A percentile compares a stretch with the other conserved stretches of the same genome.
phyloP scores from a whole-genome alignment of 176 grass and related monocot species.

The Aechmea fasciata region DNA sequence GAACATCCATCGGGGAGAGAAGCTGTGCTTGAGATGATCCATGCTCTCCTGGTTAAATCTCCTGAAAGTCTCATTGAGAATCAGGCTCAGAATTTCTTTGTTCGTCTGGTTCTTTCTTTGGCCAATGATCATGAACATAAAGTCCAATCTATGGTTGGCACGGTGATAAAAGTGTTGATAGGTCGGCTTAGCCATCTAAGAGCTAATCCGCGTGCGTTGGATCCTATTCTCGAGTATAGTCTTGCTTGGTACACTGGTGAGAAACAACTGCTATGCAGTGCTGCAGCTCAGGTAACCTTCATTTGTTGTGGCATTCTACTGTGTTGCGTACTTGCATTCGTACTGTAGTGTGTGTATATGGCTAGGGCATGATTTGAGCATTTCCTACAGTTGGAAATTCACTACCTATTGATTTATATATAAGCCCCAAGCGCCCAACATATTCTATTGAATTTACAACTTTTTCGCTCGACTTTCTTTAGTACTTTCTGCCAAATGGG shows the following conservation, averaged over 20 bases:
- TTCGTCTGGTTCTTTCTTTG: slow-evolving; percentile 70
- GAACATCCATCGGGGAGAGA: slow-evolving; percentile 84
- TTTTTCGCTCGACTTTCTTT: too few species aligned
- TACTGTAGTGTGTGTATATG: background rate
- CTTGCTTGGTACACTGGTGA: slow-evolving; percentile 69
- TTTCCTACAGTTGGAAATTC: too few species aligned
- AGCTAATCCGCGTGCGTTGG: slow-evolving; percentile 47
- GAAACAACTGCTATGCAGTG: slow-evolving; percentile 66
- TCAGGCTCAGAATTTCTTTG: slow-evolving; percentile 76
- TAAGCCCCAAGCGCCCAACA: too few species aligned
- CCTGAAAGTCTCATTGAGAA: slow-evolving; percentile 77
- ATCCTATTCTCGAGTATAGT: slow-evolving; percentile 49
- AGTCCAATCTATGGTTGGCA: slow-evolving; percentile 56
- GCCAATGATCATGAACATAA: slow-evolving; percentile 66
- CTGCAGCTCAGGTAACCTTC: slow-evolving; percentile 60
- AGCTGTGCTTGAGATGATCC: slow-evolving; percentile 87
- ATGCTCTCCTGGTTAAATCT: slow-evolving; percentile 83
- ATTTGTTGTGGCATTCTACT: background rate
- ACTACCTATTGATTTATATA: too few species aligned
- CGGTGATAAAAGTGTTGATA: slow-evolving; percentile 53
- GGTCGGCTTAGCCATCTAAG: slow-evolving; percentile 1
- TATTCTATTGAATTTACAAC: too few species aligned
- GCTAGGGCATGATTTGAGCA: too few species aligned
- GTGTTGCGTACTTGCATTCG: background rate
- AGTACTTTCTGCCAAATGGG: too few species aligned